Evolutionary conservation across 139 green algal species (phyloP).

Genomic region (Edaphochlamys debaryana): DNA sequence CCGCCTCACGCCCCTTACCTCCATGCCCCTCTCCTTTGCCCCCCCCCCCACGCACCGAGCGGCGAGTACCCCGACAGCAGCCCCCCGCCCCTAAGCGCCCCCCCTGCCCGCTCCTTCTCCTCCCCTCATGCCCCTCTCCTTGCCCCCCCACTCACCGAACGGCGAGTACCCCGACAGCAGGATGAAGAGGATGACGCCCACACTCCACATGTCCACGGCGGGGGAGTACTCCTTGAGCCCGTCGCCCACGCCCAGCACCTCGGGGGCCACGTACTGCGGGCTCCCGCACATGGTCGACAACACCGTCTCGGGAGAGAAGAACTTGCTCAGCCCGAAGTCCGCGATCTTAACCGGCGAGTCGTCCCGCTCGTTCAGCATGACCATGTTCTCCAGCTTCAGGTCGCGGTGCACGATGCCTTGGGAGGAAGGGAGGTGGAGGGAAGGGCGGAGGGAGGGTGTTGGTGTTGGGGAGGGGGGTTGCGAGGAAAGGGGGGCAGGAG

Average conservation of each 20-base stretch:
- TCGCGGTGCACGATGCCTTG: constrained; percentile 86
- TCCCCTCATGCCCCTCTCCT: too few relatives aligned
- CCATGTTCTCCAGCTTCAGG: constrained; percentile 90
- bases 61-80: too few relatives aligned
- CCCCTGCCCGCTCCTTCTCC: too few relatives aligned
- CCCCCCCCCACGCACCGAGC: too few relatives aligned
- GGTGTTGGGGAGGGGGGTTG: too few relatives aligned
- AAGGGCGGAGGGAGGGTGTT: not conserved
- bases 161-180: constrained; percentile 75
- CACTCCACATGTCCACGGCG: constrained; percentile 85
- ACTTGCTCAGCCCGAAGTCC: constrained; percentile 87
- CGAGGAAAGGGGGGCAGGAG: too few relatives aligned
- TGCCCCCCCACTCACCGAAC: constrained; percentile 80
- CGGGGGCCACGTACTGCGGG: constrained; percentile 77
- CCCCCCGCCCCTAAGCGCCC: too few relatives aligned
- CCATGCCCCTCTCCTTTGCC: too few relatives aligned
- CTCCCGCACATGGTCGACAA: constrained; percentile 82
- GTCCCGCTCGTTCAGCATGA: constrained; percentile 76
- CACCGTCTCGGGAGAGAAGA: constrained; percentile 76
- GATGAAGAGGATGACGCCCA: constrained; percentile 85
- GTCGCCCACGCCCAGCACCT: constrained; percentile 79
- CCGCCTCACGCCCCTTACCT: too few relatives aligned
- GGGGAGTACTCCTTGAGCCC: constrained; percentile 71
- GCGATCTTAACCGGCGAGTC: constrained; percentile 82
- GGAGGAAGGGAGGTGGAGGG: too few relatives aligned